phyloP scores from a whole-genome alignment of 495 filamentous ascomycete species.

The Entonaema liquescens region DNA sequence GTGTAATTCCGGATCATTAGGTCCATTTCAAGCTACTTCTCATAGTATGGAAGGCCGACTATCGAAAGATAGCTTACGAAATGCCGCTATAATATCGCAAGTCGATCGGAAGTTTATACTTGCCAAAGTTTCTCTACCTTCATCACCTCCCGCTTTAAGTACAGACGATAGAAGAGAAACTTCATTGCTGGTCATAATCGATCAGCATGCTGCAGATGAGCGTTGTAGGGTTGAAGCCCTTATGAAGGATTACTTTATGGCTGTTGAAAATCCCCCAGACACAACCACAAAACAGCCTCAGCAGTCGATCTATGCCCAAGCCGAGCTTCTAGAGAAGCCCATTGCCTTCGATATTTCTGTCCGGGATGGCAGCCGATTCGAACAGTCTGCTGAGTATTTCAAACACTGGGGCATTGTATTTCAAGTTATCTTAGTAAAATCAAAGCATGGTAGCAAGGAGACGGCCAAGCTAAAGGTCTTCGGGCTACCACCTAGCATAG shows the following conservation, averaged over 20 bases:
- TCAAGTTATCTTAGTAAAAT: slow-evolving; percentile 40
- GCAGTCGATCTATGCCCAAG: slow-evolving; percentile 23
- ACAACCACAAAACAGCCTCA: slow-evolving; percentile 15
- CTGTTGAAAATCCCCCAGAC: not conserved
- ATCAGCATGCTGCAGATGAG: slow-evolving; percentile 96
- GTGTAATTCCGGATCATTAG: slow-evolving; percentile 35
- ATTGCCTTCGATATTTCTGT: slow-evolving; percentile 68
- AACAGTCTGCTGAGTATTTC: slow-evolving; percentile 64
- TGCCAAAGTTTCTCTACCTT: slow-evolving; percentile 58
- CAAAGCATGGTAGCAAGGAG: not conserved
- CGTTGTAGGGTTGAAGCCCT: slow-evolving; percentile 81
- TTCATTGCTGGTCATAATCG: slow-evolving; percentile 74
- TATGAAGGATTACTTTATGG: slow-evolving; percentile 52
- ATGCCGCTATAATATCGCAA: slow-evolving; percentile 76
- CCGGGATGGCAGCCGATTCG: slow-evolving; percentile 67
- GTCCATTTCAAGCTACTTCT: slow-evolving; percentile 30
- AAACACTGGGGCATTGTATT: slow-evolving; percentile 77
- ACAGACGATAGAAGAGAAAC: not conserved
- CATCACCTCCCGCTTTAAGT: slow-evolving; percentile 1
- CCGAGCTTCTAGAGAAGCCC: slow-evolving; percentile 56
- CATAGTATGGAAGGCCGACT: slow-evolving; percentile 62
- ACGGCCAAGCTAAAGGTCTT: slow-evolving; percentile 56
- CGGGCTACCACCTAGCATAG: slow-evolving; percentile 73
- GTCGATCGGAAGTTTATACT: slow-evolving; percentile 93
- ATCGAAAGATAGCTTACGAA: slow-evolving; percentile 69